Percentiles rank a stretch among this genome's conserved stretches.
phyloP scores from a whole-genome alignment of 2,329 filamentous ascomycete genomes.

The Colletotrichum euphorbiae region DNA sequence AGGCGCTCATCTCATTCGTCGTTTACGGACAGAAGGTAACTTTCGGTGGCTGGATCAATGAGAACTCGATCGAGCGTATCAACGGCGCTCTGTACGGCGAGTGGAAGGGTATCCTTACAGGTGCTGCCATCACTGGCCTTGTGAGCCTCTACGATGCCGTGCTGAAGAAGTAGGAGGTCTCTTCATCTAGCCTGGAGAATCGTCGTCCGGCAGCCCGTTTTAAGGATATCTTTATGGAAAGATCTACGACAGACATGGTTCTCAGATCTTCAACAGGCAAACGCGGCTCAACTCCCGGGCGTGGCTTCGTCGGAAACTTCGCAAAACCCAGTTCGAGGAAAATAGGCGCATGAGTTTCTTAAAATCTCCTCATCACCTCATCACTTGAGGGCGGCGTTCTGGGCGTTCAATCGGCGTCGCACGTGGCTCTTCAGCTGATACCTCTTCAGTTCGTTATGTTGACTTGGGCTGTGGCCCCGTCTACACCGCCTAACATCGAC shows the following conservation, averaged over 20 bases:
- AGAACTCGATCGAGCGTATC: conserved; percentile 70
- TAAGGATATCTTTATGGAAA: neutral
- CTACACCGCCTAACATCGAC: neutral
- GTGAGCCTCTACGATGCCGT: conserved; percentile 83
- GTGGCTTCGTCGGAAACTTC: neutral
- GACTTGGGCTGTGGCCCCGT: neutral
- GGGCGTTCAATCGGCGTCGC: conserved; percentile 38
- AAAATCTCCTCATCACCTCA: conserved; percentile 11
- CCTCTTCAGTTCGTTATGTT: conserved; percentile 21
- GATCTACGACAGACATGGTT: neutral
- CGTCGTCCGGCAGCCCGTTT: neutral
- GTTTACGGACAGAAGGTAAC: conserved; percentile 78
- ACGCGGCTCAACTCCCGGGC: neutral
- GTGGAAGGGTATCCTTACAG: conserved; percentile 76
- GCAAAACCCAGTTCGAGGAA: neutral
- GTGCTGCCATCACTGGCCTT: conserved; percentile 74
- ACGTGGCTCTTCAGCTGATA: conserved; percentile 39
- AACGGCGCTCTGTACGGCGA: conserved; percentile 77
- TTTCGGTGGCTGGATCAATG: conserved; percentile 71
- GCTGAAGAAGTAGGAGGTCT: conserved; percentile 68
- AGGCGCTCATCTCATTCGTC: conserved; percentile 83
- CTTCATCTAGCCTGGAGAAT: neutral
- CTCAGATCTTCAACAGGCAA: neutral
- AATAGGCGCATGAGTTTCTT: conserved; percentile 7
- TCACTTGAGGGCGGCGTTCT: conserved; percentile 40